Percentiles rank a stretch among this genome's conserved stretches.
Conservation (phyloP, 345 rosid species). For the Reutealis trisperma region DNA sequence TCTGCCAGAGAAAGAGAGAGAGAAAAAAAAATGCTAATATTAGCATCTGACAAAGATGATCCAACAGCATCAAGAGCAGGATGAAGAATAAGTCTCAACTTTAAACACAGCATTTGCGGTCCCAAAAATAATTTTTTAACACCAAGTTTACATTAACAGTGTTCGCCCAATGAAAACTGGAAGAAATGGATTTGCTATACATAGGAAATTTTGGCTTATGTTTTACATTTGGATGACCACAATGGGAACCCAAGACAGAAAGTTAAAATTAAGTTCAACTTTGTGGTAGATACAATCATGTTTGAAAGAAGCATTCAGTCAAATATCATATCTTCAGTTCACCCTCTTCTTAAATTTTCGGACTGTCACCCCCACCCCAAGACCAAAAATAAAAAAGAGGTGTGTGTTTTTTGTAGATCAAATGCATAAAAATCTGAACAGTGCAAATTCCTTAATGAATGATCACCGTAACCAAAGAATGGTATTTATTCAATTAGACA, state of each 20-base stretch:
- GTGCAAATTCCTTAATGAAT: background rate
- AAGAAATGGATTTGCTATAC: background rate
- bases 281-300: background rate
- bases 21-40: background rate
- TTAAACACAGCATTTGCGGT: background rate
- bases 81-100: background rate
- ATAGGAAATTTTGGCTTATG: background rate
- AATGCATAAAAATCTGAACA: background rate
- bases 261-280: background rate
- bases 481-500: background rate
- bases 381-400: background rate
- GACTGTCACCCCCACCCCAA: background rate
- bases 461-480: conserved; percentile 1
- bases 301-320: background rate
- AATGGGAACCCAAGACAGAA: too few species aligned
- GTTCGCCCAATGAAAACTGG: background rate
- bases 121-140: background rate
- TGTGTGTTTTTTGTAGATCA: background rate
- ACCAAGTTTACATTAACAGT: background rate
- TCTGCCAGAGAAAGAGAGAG: background rate
- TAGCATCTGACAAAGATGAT: background rate
- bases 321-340: background rate
- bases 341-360: background rate
- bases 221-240: background rate
- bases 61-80: background rate